phyloP scores from a whole-genome alignment of 192 early-diverging fungal genomes.

The Glomus cerebriforme region DNA sequence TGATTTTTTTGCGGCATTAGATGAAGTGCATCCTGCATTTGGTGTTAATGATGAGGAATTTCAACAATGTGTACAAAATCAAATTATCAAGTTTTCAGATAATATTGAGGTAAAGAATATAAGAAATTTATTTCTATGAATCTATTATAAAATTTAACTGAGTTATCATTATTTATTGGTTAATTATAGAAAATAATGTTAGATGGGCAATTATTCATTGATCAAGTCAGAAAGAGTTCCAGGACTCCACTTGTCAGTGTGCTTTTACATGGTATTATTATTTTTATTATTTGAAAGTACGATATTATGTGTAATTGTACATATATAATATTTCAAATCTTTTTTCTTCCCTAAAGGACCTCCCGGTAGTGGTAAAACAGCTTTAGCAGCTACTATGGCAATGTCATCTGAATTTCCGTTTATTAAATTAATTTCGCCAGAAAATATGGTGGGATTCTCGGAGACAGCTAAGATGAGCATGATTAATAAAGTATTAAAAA shows the following conservation, averaged over 20 bases:
- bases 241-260: constrained; percentile 91
- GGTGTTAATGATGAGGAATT: constrained; percentile 93
- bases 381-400: constrained; percentile 93
- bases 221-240: constrained; percentile 75
- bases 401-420: constrained; percentile 91
- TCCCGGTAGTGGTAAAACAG: constrained; percentile 89
- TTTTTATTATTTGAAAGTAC: neutral
- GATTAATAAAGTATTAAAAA: constrained; percentile 72
- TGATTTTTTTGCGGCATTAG: constrained; percentile 87
- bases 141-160: neutral
- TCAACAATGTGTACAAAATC: constrained; percentile 79
- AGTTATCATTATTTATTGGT: neutral
- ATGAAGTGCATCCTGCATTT: constrained; percentile 93
- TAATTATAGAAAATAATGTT: constrained; percentile 59
- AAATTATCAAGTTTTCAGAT: constrained; percentile 76
- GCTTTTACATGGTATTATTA: constrained; percentile 70
- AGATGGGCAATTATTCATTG: constrained; percentile 63
- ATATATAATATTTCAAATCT: neutral
- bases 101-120: constrained; percentile 39
- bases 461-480: constrained; percentile 82
- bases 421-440: constrained; percentile 96
- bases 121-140: neutral
- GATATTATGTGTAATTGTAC: neutral
- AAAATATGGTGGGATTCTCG: constrained; percentile 89
- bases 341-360: constrained; percentile 41